Conservation (phyloP, 768 basidiomycete species). For the Termitomyces sp. region DNA sequence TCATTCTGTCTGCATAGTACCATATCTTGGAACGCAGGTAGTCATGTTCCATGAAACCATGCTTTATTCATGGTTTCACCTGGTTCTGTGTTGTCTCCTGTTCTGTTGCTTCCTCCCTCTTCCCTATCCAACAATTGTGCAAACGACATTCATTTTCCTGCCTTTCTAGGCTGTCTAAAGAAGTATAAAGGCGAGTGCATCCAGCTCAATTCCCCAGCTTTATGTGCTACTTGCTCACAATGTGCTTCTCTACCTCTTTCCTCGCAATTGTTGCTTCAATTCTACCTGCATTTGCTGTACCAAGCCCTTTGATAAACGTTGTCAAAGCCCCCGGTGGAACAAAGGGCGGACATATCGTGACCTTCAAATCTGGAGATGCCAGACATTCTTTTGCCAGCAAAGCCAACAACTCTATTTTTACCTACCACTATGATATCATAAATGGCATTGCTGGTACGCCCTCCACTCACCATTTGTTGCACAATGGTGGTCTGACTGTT, state of each 20-base stretch:
- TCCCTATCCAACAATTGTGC: neutral
- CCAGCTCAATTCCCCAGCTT: neutral
- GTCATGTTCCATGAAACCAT: no score
- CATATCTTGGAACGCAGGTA: no score
- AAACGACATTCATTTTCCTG: neutral
- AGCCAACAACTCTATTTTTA: neutral
- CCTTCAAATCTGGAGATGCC: neutral
- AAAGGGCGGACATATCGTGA: neutral
- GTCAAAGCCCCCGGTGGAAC: neutral
- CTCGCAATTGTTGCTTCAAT: neutral
- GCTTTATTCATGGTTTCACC: no score
- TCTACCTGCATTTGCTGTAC: neutral
- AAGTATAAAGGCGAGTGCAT: neutral
- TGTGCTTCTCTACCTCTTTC: neutral
- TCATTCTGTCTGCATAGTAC: no score
- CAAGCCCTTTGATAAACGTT: neutral
- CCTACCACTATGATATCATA: neutral
- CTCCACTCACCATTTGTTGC: neutral
- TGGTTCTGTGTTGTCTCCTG: no score
- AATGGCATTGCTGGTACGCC: neutral
- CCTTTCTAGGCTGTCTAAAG: neutral
- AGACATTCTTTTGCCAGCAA: neutral
- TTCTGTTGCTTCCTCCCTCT: no score
- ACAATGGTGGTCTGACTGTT: neutral
- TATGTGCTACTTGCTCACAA: neutral